Conservation (phyloP, 805 yeast species). For the Wickerhamomyces tratensis region DNA sequence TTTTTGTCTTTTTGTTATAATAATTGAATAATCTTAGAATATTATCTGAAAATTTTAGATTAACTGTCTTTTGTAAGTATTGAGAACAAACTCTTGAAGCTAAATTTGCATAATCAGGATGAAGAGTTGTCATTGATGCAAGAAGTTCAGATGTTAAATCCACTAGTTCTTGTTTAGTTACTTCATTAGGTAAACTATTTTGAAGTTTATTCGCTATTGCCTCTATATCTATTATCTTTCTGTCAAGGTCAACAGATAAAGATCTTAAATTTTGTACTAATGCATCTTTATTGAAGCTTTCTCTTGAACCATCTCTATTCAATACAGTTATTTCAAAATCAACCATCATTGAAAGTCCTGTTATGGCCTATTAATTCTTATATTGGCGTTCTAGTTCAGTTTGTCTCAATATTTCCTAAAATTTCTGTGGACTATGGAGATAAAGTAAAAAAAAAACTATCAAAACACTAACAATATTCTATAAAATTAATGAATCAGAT, state of each 20-base stretch:
- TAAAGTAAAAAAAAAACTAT: no score
- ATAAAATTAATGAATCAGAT: no score
- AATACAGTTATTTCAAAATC: no score
- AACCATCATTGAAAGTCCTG: no score
- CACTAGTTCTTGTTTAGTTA: conserved; percentile 76
- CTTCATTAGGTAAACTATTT: conserved; percentile 90
- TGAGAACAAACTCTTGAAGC: conserved; percentile 97
- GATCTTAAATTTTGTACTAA: conserved; percentile 9
- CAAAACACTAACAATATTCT: no score
- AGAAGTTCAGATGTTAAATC: conserved; percentile 91
- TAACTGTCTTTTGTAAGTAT: conserved; percentile 88
- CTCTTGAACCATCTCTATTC: conserved; percentile 3
- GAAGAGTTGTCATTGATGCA: conserved; percentile 94
- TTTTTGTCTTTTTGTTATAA: conserved; percentile 69
- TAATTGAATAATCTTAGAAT: conserved; percentile 64
- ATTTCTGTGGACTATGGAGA: no score
- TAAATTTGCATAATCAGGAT: conserved; percentile 90
- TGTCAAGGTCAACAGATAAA: conserved; percentile 78
- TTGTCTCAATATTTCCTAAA: no score
- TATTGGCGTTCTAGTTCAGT: no score
- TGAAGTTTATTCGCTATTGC: conserved; percentile 86
- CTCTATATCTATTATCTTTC: conserved; percentile 81
- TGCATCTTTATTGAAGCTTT: conserved; percentile 1
- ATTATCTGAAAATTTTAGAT: conserved; percentile 73
- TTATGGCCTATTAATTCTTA: no score